Evolutionary conservation across 1,284 basidiomycete genomes (phyloP).

Genomic region (Cutaneotrichosporon sp.): DNA sequence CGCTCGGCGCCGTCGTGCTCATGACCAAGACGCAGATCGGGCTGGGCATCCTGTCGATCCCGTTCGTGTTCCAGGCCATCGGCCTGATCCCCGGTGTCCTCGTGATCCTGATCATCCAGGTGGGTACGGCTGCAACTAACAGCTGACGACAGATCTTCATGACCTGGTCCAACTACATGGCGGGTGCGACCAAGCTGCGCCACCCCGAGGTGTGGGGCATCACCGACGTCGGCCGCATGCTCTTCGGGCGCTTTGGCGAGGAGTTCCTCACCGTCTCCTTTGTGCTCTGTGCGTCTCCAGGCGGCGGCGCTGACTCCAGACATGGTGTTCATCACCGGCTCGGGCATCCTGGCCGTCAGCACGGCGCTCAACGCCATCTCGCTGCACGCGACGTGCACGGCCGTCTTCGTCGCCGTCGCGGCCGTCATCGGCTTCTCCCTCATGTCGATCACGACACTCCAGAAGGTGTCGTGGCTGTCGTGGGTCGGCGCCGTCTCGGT

Average conservation of each 20-base stretch:
- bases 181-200: slow-evolving; percentile 22
- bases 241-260: slow-evolving; percentile 20
- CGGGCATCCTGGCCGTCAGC: slow-evolving; percentile 2
- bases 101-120: slow-evolving; percentile 22
- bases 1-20: not conserved
- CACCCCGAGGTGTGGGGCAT: slow-evolving; percentile 26
- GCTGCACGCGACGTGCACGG: slow-evolving; percentile 39
- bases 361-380: slow-evolving; percentile 14
- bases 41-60: slow-evolving; percentile 30
- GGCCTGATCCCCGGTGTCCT: slow-evolving; percentile 40
- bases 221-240: slow-evolving; percentile 17
- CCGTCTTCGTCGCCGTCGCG: slow-evolving; percentile 36
- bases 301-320: not conserved
- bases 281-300: not conserved
- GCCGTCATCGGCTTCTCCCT: slow-evolving; percentile 31
- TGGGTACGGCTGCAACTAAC: too few species aligned
- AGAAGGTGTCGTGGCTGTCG: slow-evolving; percentile 38
- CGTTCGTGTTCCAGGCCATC: slow-evolving; percentile 14
- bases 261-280: slow-evolving; percentile 3
- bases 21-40: slow-evolving; percentile 35
- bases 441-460: slow-evolving; percentile 36
- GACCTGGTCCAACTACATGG: slow-evolving; percentile 23
- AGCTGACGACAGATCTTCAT: slow-evolving; percentile 22
- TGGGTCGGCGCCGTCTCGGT: slow-evolving; percentile 40
- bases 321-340: slow-evolving; percentile 8